These are phyloP conservation scores for Zangia roseola DNA, from an alignment of 768 basidiomycete genomes.

Conservation along the genomic window DNA sequence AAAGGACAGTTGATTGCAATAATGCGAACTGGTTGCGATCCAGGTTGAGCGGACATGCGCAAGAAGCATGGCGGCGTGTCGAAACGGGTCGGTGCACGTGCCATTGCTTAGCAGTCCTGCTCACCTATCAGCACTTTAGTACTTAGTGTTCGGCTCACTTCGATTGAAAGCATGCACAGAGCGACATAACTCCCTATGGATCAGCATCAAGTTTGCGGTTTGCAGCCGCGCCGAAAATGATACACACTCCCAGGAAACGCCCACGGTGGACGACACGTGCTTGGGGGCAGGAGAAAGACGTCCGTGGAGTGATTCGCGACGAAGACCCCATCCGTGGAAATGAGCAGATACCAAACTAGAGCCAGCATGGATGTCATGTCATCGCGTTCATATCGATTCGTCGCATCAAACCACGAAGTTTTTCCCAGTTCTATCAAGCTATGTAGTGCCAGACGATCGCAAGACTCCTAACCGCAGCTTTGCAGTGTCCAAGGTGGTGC, in stretches of 20 bases:
- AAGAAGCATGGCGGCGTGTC: constrained; percentile 21
- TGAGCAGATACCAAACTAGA: neutral
- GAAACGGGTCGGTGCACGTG: constrained; percentile 16
- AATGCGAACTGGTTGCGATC: constrained; percentile 13
- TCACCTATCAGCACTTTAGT: no score
- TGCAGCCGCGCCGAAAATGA: neutral
- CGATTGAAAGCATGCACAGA: no score
- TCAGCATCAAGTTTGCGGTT: no score
- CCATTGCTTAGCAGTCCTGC: no score
- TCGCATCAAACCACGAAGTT: no score
- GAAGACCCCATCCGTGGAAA: constrained; percentile 3
- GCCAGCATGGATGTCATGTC: neutral
- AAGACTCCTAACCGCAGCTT: neutral
- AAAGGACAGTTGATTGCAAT: constrained; percentile 16
- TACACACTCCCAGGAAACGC: constrained; percentile 1
- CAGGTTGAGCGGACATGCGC: constrained; percentile 26
- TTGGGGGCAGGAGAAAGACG: constrained; percentile 12
- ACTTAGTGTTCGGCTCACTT: no score
- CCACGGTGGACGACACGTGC: constrained; percentile 16
- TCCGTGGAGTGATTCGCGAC: neutral
- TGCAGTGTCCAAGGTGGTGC: constrained; percentile 3
- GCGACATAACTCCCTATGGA: no score
- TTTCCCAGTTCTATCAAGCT: no score
- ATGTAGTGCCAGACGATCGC: no score
- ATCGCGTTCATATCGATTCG: no score